A percentile compares a stretch with the other conserved stretches of the same genome.
phyloP scores from a whole-genome alignment of 306 rosid genomes.

The Luffa aegyptiaca region DNA sequence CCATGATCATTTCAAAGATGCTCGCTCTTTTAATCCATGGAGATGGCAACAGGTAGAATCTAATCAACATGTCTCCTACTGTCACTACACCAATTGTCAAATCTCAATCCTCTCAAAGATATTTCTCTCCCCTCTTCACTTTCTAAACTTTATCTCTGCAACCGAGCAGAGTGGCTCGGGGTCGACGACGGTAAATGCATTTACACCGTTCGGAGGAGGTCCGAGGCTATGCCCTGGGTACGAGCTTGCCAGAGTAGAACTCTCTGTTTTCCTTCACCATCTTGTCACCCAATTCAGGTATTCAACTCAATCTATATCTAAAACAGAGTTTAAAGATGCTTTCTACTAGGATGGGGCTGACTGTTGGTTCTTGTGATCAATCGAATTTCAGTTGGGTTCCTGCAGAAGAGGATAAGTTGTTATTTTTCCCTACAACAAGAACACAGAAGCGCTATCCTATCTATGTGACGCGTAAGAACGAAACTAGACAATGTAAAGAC shows the following conservation, averaged over 20 bases:
- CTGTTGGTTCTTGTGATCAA: neutral
- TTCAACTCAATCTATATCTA: neutral
- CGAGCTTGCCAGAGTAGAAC: constrained; percentile 87
- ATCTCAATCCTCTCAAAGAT: neutral
- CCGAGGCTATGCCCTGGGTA: constrained; percentile 83
- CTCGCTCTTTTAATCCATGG: constrained; percentile 93
- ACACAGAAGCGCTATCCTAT: constrained; percentile 88
- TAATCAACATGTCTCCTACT: neutral
- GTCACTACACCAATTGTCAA: neutral
- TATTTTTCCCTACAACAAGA: constrained; percentile 92
- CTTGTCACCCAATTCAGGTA: constrained; percentile 72
- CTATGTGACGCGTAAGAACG: constrained; percentile 35
- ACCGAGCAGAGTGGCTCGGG: constrained; percentile 43
- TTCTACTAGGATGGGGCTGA: too few relatives aligned
- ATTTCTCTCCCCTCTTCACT: neutral
- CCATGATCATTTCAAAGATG: constrained; percentile 71
- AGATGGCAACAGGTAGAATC: constrained; percentile 69
- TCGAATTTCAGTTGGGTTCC: constrained; percentile 62
- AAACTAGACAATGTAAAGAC: constrained; percentile 1
- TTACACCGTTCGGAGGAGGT: constrained; percentile 93
- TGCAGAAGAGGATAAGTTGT: constrained; percentile 87
- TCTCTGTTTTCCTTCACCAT: constrained; percentile 87
- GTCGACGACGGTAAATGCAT: constrained; percentile 35
- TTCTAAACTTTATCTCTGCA: neutral
- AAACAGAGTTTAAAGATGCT: neutral